Evolutionary conservation across 2,329 filamentous ascomycete genomes (phyloP), one percentile per base, ranked within the genome.

Genomic region (Kalaharituber pfeilii): DNA sequence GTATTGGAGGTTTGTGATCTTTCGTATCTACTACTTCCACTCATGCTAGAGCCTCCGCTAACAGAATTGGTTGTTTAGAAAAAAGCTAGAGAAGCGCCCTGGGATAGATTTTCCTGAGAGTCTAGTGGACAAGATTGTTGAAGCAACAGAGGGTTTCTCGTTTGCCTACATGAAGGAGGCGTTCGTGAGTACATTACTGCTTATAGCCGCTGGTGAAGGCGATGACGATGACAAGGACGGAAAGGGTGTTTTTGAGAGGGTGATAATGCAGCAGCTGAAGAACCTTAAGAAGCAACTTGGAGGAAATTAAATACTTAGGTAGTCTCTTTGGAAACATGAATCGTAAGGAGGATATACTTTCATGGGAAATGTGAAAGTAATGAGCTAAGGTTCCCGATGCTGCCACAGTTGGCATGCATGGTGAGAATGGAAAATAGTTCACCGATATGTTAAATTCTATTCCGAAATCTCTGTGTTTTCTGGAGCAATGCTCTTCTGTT

Each of bases 101-200:
- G 71, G 74, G 7, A 69, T 83, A 39, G 73, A 77, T 5, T 82
- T 83, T 60, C 78, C 79, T 0, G 71, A 77, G 62, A 69, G 71
- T 57, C 70, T 83, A 3, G 78, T 75, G 63, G 62, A 64, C 0
- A 73, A 75, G n/a, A 74, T 82, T 56, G 79, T 80, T 2, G 70
- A 71, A 8, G 78, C 81, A 57, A 83, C 79, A 0, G 67, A 75
- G 25, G 72, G 72, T n/a, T 83, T 83, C 66, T 80, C 76, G 59
- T 83, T 83, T 64, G 80, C 80, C 0, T 83, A 82, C 63, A 74
- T 83, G 66, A 79, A 84, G 63, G 80, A 83, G 65, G 79, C 77
- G 0, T 83, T 83, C 63, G 77, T 83, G 0, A 78, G 78, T 0
- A 73, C 76, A 2, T 64, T 83, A 53, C 68, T 83, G 25, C 73